Conservation (phyloP, 371 early-diverging fungal species). For the Syncephalastrum sp. region DNA sequence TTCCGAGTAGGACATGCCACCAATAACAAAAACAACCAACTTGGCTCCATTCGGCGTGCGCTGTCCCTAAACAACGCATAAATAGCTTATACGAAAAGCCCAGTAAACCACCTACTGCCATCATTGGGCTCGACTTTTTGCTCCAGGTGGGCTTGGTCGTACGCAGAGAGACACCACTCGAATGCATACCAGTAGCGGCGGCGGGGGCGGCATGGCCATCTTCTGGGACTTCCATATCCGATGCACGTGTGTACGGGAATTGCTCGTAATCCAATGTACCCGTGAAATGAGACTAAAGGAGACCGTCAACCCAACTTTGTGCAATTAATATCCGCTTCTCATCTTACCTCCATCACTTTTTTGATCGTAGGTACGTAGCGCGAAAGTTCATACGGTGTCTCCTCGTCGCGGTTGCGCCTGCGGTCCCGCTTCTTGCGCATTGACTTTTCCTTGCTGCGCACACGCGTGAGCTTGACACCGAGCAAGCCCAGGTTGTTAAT, state of each 20-base stretch:
- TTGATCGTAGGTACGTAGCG: conserved; percentile 68
- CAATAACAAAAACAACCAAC: conserved; percentile 80
- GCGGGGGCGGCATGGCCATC: conserved; percentile 26
- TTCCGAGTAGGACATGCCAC: conserved; percentile 93
- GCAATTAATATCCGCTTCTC: neutral
- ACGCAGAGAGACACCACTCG: conserved; percentile 49
- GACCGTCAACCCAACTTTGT: neutral
- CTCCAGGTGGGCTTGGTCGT: conserved; percentile 49
- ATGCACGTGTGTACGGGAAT: conserved; percentile 58
- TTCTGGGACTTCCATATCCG: conserved; percentile 45
- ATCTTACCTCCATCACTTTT: conserved; percentile 46
- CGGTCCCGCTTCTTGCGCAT: conserved; percentile 26
- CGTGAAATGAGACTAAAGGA: conserved; percentile 51
- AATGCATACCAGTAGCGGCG: conserved; percentile 27
- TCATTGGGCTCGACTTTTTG: conserved; percentile 22
- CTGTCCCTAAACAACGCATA: conserved; percentile 13
- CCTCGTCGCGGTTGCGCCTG: conserved; percentile 37
- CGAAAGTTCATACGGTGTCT: conserved; percentile 64
- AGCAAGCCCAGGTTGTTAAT: conserved; percentile 73
- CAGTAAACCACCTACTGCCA: neutral
- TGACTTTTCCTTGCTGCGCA: conserved; percentile 34
- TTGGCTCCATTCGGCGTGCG: conserved; percentile 32
- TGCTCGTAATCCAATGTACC: conserved; percentile 49
- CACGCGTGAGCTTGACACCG: conserved; percentile 54
- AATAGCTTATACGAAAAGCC: neutral